A percentile compares a stretch with the other conserved stretches of the same genome.
Evolutionary conservation across 164 flowering plant genomes (phyloP).

Genomic region (Euptelea pleiosperma): DNA sequence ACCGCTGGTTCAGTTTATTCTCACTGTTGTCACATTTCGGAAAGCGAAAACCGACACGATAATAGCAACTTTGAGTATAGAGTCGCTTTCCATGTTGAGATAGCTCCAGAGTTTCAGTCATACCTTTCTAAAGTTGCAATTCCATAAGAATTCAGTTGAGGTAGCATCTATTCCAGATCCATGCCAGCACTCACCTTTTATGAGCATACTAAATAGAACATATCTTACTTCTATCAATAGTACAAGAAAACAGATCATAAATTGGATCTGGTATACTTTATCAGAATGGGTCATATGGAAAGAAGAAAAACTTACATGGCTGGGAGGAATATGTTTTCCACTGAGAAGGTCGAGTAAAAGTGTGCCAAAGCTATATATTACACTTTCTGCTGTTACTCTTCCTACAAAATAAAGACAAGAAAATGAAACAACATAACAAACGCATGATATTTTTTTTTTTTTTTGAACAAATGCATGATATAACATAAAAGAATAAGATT

Average conservation of each 20-base stretch:
- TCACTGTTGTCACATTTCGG: too few species aligned
- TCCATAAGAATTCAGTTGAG: neutral
- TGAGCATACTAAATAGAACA: neutral
- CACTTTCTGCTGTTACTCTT: slow-evolving; percentile 94
- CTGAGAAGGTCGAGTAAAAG: slow-evolving; percentile 93
- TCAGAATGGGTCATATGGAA: neutral
- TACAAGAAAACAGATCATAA: neutral
- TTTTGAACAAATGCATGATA: too few species aligned
- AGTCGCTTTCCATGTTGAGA: neutral
- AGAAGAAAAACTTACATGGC: slow-evolving; percentile 63
- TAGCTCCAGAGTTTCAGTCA: neutral
- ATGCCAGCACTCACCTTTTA: neutral
- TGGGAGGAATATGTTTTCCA: slow-evolving; percentile 98
- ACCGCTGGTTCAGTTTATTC: too few species aligned
- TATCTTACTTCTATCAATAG: neutral
- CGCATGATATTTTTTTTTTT: neutral
- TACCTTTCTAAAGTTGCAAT: neutral
- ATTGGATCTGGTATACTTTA: too few species aligned
- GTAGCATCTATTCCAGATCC: neutral
- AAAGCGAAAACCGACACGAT: too few species aligned
- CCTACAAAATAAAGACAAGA: slow-evolving; percentile 40
- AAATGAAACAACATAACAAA: slow-evolving; percentile 5
- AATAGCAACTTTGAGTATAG: neutral
- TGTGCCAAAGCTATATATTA: slow-evolving; percentile 90
- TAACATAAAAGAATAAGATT: too few species aligned